Conservation (phyloP, 108 stramenopile genomes). For the Seminavis robusta region DNA sequence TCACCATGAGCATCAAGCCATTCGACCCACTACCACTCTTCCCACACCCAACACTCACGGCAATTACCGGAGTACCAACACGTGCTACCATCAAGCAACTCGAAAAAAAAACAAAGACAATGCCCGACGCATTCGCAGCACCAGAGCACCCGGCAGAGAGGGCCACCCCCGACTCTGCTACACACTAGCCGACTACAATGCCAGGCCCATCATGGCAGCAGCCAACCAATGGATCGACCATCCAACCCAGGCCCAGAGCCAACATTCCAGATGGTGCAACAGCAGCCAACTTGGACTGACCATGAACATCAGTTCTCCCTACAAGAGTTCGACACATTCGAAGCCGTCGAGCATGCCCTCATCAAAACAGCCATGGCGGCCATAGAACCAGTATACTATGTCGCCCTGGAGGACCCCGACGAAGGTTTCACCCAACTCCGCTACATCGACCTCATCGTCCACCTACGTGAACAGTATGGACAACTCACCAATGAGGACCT, state of each 20-base stretch:
- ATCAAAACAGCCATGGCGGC: no score
- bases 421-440: no score
- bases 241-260: background rate
- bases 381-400: no score
- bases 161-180: constrained; percentile 2
- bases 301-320: background rate
- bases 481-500: no score
- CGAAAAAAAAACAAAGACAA: no score
- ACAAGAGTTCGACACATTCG: background rate
- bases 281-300: background rate
- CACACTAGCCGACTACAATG: background rate
- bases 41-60: no score
- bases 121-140: background rate
- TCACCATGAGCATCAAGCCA: no score
- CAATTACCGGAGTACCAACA: no score
- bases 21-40: no score
- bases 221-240: background rate
- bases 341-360: no score
- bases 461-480: background rate
- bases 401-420: no score
- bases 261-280: background rate
- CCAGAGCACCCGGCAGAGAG: background rate
- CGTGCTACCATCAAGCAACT: no score
- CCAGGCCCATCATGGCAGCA: background rate
- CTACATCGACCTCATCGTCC: background rate